phyloP scores from a whole-genome alignment of 768 basidiomycete genomes.

The Boletus rubroflammeus region DNA sequence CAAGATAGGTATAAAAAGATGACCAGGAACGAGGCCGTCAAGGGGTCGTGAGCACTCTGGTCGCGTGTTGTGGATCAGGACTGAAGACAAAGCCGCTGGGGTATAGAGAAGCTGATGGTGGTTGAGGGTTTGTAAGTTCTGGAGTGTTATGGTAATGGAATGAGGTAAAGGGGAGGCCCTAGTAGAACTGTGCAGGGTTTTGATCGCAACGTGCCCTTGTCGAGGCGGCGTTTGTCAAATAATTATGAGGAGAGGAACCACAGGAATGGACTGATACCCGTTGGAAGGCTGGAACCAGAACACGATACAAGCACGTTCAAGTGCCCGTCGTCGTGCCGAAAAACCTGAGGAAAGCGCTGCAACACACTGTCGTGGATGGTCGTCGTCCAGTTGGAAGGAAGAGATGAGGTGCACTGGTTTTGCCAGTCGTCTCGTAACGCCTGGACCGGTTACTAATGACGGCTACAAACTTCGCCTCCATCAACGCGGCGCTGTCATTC shows the following conservation, averaged over 20 bases:
- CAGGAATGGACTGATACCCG: slow-evolving; percentile 20
- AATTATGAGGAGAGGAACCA: slow-evolving; percentile 27
- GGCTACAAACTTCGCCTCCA: slow-evolving; percentile 18
- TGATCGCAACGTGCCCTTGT: slow-evolving; percentile 79
- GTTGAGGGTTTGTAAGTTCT: slow-evolving; percentile 36
- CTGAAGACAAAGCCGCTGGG: slow-evolving; percentile 27
- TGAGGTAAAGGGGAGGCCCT: slow-evolving; percentile 58
- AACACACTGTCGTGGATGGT: slow-evolving; percentile 13
- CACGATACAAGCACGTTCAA: slow-evolving; percentile 21
- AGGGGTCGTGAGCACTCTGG: slow-evolving; percentile 52
- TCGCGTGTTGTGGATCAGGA: slow-evolving; percentile 38
- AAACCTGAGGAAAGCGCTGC: slow-evolving; percentile 7
- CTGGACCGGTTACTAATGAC: slow-evolving; percentile 28
- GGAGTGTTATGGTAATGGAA: slow-evolving; percentile 39
- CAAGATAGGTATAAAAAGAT: slow-evolving; percentile 58
- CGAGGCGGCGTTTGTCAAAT: slow-evolving; percentile 49
- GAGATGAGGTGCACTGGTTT: slow-evolving; percentile 32
- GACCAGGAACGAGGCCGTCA: slow-evolving; percentile 42
- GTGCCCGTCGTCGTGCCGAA: slow-evolving; percentile 12
- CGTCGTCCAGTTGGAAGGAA: slow-evolving; percentile 21
- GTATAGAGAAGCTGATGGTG: slow-evolving; percentile 30
- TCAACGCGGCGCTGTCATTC: slow-evolving; percentile 20
- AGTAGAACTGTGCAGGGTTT: slow-evolving; percentile 50
- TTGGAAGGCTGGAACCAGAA: slow-evolving; percentile 19
- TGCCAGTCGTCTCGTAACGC: slow-evolving; percentile 31